A percentile compares a stretch with the other conserved stretches of the same genome.
Evolutionary conservation across 2,329 filamentous ascomycete species (phyloP).

Genomic region (Xylariomycetidae sp.): DNA sequence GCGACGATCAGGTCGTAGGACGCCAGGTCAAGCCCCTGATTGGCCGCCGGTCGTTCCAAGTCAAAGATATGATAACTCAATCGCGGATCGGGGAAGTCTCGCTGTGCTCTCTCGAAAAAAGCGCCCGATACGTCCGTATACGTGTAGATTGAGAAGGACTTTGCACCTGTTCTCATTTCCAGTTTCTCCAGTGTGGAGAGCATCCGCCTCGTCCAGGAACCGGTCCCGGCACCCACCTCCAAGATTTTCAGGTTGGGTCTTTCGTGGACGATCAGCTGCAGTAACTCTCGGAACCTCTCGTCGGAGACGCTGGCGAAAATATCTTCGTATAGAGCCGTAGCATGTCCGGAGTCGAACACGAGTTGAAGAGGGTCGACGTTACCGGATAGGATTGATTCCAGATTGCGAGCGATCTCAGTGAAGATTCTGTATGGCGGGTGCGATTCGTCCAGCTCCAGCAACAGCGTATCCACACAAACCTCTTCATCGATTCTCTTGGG

Average conservation of each 20-base stretch:
- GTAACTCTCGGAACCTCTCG: not conserved
- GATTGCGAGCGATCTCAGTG: not conserved
- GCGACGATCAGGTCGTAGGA: not conserved
- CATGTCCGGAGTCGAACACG: not conserved
- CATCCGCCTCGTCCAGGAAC: not conserved
- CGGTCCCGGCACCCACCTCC: conserved; percentile 1
- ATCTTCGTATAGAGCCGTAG: not conserved
- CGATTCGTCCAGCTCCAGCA: not conserved
- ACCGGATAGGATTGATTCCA: not conserved
- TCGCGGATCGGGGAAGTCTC: not conserved
- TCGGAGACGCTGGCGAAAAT: conserved; percentile 21
- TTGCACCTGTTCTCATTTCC: not conserved
- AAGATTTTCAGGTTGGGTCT: not conserved
- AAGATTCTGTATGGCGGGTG: not conserved
- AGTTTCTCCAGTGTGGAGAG: not conserved
- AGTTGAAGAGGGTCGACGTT: not conserved
- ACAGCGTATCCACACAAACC: too few relatives aligned
- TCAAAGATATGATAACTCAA: not conserved
- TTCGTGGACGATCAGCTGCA: conserved; percentile 1
- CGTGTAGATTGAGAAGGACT: not conserved
- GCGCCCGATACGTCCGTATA: not conserved
- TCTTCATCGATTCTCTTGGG: too few relatives aligned
- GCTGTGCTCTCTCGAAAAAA: not conserved
- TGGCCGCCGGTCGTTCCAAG: not conserved
- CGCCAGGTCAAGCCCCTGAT: not conserved